Percentiles rank a stretch among this genome's conserved stretches.
phyloP scores from a whole-genome alignment of 768 basidiomycete genomes.

The Dentipellis sp. region DNA sequence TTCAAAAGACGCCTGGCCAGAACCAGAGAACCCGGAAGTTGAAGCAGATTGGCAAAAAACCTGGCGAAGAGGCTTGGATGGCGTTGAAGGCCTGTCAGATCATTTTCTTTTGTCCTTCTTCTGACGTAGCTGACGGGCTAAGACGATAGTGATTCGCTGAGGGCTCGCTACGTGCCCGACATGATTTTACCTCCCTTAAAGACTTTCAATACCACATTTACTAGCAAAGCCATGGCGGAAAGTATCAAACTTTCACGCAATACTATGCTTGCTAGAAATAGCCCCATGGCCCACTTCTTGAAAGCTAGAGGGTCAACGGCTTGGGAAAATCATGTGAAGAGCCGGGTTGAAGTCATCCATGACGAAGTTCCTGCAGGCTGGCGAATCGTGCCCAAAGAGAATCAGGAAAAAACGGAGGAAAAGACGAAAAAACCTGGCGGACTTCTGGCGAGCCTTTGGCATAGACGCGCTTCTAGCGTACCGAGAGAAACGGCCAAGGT shows the following conservation, averaged over 20 bases:
- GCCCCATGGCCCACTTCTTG: slow-evolving; percentile 64
- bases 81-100: slow-evolving; percentile 54
- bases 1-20: slow-evolving; percentile 44
- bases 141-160: slow-evolving; percentile 27
- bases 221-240: slow-evolving; percentile 48
- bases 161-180: slow-evolving; percentile 39
- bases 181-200: slow-evolving; percentile 38
- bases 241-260: slow-evolving; percentile 60
- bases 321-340: slow-evolving; percentile 65
- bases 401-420: slow-evolving; percentile 30
- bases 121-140: not conserved
- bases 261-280: slow-evolving; percentile 38
- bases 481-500: not conserved
- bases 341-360: slow-evolving; percentile 33
- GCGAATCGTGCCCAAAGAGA: slow-evolving; percentile 56
- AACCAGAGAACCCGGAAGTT: slow-evolving; percentile 6
- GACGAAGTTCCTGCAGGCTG: slow-evolving; percentile 68
- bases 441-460: slow-evolving; percentile 63
- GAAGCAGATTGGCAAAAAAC: slow-evolving; percentile 22
- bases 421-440: slow-evolving; percentile 44
- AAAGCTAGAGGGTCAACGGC: slow-evolving; percentile 65
- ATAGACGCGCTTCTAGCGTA: slow-evolving; percentile 26
- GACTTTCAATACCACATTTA: slow-evolving; percentile 46
- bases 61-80: slow-evolving; percentile 36
- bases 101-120: slow-evolving; percentile 1